phyloP scores from a whole-genome alignment of 1,284 basidiomycete species.

The Tausonia pullulans region DNA sequence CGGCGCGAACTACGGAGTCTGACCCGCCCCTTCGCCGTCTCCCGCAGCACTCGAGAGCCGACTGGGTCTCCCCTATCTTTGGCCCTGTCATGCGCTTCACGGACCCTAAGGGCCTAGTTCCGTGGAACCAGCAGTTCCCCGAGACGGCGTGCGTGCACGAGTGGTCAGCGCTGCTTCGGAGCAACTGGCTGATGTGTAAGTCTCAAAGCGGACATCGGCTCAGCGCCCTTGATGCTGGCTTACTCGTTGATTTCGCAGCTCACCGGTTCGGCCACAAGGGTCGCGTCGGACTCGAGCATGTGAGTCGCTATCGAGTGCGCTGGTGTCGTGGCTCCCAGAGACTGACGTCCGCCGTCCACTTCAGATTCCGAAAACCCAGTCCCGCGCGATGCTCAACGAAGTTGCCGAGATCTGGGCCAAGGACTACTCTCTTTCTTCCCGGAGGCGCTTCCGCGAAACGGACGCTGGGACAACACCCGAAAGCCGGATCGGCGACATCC shows the following conservation, averaged over 20 bases:
- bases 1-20: background rate
- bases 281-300: constrained; percentile 2
- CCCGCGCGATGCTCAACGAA: background rate
- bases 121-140: background rate
- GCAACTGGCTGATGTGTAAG: constrained; percentile 12
- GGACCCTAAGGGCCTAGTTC: background rate
- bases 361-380: constrained; percentile 10
- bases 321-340: no score
- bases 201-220: background rate
- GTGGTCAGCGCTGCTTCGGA: constrained; percentile 3
- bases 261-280: constrained; percentile 3
- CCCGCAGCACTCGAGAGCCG: constrained; percentile 2
- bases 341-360: no score
- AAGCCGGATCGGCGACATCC: constrained; percentile 8
- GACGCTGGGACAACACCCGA: background rate
- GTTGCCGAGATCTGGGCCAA: constrained; percentile 7
- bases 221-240: background rate
- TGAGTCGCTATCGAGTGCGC: no score
- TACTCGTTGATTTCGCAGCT: background rate
- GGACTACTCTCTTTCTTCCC: constrained; percentile 1
- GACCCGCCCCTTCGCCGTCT: background rate
- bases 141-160: constrained; percentile 6
- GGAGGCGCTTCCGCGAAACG: constrained; percentile 10
- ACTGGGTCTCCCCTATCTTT: constrained; percentile 11
- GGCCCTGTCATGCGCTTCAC: constrained; percentile 10